Percentiles rank a stretch among this genome's conserved stretches.
Conservation (phyloP, 2,329 filamentous ascomycete genomes). For the Cordyceps farinosa region DNA sequence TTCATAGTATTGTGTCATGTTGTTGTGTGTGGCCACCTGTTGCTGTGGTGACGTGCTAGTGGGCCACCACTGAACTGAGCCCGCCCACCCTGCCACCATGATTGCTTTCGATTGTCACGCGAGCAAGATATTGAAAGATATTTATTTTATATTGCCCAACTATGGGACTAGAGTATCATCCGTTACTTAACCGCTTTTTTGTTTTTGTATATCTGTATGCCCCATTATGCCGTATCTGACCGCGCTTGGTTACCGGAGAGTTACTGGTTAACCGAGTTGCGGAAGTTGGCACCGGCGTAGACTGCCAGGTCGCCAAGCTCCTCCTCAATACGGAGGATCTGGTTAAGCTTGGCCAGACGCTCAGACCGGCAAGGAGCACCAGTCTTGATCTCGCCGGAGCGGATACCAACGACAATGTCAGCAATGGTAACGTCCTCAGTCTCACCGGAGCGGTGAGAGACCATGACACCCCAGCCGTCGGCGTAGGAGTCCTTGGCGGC, state of each 20-base stretch:
- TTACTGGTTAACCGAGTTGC: constrained; percentile 85
- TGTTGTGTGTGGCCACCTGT: constrained; percentile 12
- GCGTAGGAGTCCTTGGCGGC: constrained; percentile 97
- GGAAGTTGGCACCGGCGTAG: constrained; percentile 91
- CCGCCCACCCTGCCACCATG: neutral
- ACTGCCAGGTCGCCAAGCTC: constrained; percentile 89
- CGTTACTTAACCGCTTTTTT: neutral
- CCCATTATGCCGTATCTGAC: neutral
- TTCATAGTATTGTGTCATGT: neutral
- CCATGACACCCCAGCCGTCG: constrained; percentile 98
- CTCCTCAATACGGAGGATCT: constrained; percentile 99
- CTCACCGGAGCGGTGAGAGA: constrained; percentile 98
- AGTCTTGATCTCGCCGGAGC: constrained; percentile 97
- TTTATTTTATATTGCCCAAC: neutral
- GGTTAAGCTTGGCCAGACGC: constrained; percentile 99
- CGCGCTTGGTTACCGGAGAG: constrained; percentile 20
- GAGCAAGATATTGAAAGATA: neutral
- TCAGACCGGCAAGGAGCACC: constrained; percentile 94
- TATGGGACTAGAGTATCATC: neutral
- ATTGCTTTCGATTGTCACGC: neutral
- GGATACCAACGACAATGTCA: constrained; percentile 95
- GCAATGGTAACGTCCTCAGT: constrained; percentile 99
- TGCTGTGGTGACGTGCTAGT: constrained; percentile 17
- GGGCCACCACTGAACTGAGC: neutral
- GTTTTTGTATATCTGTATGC: neutral